A percentile compares a stretch with the other conserved stretches of the same genome.
Conservation (phyloP, 768 basidiomycete genomes). For the Suillus ampliporus region DNA sequence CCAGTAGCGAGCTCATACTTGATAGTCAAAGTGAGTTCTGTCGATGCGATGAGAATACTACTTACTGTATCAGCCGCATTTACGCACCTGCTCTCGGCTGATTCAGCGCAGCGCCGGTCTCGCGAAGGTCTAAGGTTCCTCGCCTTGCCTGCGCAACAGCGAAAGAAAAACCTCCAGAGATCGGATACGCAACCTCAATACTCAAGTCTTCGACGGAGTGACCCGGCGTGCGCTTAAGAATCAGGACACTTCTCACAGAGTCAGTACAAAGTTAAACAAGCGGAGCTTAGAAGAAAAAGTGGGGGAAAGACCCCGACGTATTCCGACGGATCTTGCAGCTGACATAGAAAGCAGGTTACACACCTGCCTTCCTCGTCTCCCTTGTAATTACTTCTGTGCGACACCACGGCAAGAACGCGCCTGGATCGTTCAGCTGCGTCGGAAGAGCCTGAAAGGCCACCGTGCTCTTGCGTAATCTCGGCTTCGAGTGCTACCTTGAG, state of each 20-base stretch:
- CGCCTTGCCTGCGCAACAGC: slow-evolving; percentile 60
- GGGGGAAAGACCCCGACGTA: background rate
- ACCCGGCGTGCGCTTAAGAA: slow-evolving; percentile 23
- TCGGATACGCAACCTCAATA: slow-evolving; percentile 44
- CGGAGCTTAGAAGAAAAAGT: background rate
- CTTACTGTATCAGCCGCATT: slow-evolving; percentile 7
- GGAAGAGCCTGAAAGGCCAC: slow-evolving; percentile 1
- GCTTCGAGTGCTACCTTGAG: slow-evolving; percentile 51
- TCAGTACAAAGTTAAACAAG: background rate
- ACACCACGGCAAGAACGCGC: slow-evolving; percentile 50
- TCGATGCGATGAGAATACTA: slow-evolving; percentile 1
- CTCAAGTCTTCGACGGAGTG: background rate
- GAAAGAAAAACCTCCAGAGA: slow-evolving; percentile 59
- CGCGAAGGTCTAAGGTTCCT: slow-evolving; percentile 41
- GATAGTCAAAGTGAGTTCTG: slow-evolving; percentile 63
- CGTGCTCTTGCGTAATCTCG: slow-evolving; percentile 13
- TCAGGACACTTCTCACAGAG: slow-evolving; percentile 12
- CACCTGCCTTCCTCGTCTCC: slow-evolving; percentile 62
- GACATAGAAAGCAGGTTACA: slow-evolving; percentile 18
- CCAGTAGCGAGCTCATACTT: slow-evolving; percentile 42
- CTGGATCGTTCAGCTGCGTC: slow-evolving; percentile 9
- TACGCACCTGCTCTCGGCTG: slow-evolving; percentile 50
- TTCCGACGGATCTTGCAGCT: slow-evolving; percentile 7
- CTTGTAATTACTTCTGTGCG: slow-evolving; percentile 49
- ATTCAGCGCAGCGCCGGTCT: slow-evolving; percentile 26